phyloP scores from a whole-genome alignment of 371 early-diverging fungal species.

The Furculomyces boomerangus region DNA sequence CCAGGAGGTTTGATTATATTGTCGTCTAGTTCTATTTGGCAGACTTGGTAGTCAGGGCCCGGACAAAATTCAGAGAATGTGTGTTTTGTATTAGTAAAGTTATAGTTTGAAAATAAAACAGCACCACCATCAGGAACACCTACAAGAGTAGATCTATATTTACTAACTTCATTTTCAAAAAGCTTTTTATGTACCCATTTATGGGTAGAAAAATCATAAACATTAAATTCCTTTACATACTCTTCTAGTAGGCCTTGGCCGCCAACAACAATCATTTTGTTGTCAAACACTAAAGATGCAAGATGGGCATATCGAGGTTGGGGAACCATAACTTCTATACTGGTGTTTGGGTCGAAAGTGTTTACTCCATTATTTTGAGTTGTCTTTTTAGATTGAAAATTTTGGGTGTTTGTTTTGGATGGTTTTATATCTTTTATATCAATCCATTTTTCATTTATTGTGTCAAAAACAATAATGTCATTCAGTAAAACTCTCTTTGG shows the following conservation, averaged over 20 bases:
- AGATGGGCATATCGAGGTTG: conserved; percentile 67
- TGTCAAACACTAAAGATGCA: conserved; percentile 33
- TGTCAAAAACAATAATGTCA: conserved; percentile 50
- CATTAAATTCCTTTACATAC: conserved; percentile 59
- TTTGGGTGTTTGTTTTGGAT: no score
- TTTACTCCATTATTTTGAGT: neutral
- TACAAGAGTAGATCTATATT: conserved; percentile 55
- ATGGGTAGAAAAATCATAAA: conserved; percentile 42
- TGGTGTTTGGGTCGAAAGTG: neutral
- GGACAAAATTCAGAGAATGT: conserved; percentile 43
- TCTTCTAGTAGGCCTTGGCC: conserved; percentile 66
- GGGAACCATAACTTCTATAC: conserved; percentile 26
- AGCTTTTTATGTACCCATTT: conserved; percentile 45
- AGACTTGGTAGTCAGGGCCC: conserved; percentile 29
- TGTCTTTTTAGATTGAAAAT: neutral
- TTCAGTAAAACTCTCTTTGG: conserved; percentile 33
- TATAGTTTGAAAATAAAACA: conserved; percentile 56
- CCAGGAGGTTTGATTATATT: conserved; percentile 58
- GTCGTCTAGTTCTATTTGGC: conserved; percentile 33
- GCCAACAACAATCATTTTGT: conserved; percentile 46
- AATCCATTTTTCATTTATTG: conserved; percentile 40
- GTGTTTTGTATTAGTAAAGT: conserved; percentile 51
- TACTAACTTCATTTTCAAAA: conserved; percentile 54
- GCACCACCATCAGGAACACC: conserved; percentile 18
- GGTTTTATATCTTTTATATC: conserved; percentile 6